These are phyloP conservation scores for Tulasnella sp. DNA, from an alignment of 768 basidiomycete genomes.

Conservation along the genomic window DNA sequence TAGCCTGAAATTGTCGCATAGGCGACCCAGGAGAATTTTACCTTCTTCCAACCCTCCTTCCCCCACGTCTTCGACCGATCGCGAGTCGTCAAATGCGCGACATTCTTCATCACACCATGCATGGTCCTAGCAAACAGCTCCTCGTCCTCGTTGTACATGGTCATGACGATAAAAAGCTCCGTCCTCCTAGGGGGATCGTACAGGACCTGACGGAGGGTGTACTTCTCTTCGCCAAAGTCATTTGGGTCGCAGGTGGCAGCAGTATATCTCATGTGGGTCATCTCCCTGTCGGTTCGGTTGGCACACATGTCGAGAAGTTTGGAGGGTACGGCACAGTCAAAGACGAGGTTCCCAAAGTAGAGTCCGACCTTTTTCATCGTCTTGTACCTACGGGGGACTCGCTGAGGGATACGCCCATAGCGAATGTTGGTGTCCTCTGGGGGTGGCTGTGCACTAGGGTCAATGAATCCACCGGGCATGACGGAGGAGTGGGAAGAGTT, in stretches of 20 bases:
- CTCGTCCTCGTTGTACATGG: constrained; percentile 86
- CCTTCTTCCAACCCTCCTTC: constrained; percentile 95
- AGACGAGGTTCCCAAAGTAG: constrained; percentile 87
- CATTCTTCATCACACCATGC: constrained; percentile 93
- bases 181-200: constrained; percentile 86
- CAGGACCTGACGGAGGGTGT: constrained; percentile 81
- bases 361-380: constrained; percentile 90
- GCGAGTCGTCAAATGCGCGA: constrained; percentile 77
- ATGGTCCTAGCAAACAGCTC: constrained; percentile 84
- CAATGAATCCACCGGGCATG: constrained; percentile 7
- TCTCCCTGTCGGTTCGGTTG: constrained; percentile 71
- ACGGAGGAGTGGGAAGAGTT: background rate
- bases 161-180: constrained; percentile 94
- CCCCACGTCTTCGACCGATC: constrained; percentile 92
- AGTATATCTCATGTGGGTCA: constrained; percentile 91
- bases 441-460: background rate
- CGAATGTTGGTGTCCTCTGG: constrained; percentile 33
- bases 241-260: constrained; percentile 96
- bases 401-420: constrained; percentile 84
- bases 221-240: constrained; percentile 70
- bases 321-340: constrained; percentile 83
- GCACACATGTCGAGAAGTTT: constrained; percentile 80
- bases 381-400: constrained; percentile 82
- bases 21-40: constrained; percentile 4
- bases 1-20: constrained; percentile 1